Percentiles rank a stretch among this genome's conserved stretches.
phyloP scores from a whole-genome alignment of 2,329 filamentous ascomycete genomes.

The Zymoseptoria passerinii region DNA sequence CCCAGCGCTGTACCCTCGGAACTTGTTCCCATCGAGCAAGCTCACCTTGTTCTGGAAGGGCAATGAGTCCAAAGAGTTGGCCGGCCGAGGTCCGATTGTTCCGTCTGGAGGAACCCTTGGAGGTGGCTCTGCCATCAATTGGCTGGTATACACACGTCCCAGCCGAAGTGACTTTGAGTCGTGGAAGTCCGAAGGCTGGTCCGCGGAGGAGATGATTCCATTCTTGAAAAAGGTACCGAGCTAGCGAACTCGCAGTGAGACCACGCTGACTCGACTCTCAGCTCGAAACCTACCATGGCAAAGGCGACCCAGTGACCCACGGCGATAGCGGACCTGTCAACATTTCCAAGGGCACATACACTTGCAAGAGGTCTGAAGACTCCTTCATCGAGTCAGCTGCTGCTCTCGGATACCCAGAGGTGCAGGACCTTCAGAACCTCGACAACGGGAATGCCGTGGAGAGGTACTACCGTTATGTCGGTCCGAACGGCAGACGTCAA shows the following conservation, averaged over 20 bases:
- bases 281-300: conserved; percentile 50
- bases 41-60: conserved; percentile 46
- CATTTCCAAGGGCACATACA: conserved; percentile 45
- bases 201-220: conserved; percentile 44
- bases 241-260: not conserved
- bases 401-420: conserved; percentile 43
- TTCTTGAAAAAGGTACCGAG: conserved; percentile 44
- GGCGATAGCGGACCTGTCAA: conserved; percentile 49
- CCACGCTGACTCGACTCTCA: conserved; percentile 12
- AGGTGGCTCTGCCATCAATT: conserved; percentile 44
- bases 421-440: conserved; percentile 47
- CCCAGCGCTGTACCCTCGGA: conserved; percentile 43
- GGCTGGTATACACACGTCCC: conserved; percentile 38
- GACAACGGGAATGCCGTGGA: conserved; percentile 35
- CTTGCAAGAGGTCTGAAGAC: conserved; percentile 33
- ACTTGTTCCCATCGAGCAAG: conserved; percentile 43
- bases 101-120: conserved; percentile 48
- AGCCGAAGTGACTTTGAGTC: conserved; percentile 44
- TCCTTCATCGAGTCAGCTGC: conserved; percentile 44
- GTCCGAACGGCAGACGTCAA: conserved; percentile 45
- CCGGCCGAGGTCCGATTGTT: conserved; percentile 38
- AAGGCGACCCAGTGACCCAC: conserved; percentile 40
- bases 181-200: conserved; percentile 48
- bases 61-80: conserved; percentile 39
- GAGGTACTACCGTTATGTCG: conserved; percentile 43